These are phyloP conservation scores for Mercurialis annua DNA, from an alignment of 345 rosid species.

Conservation along the genomic window DNA sequence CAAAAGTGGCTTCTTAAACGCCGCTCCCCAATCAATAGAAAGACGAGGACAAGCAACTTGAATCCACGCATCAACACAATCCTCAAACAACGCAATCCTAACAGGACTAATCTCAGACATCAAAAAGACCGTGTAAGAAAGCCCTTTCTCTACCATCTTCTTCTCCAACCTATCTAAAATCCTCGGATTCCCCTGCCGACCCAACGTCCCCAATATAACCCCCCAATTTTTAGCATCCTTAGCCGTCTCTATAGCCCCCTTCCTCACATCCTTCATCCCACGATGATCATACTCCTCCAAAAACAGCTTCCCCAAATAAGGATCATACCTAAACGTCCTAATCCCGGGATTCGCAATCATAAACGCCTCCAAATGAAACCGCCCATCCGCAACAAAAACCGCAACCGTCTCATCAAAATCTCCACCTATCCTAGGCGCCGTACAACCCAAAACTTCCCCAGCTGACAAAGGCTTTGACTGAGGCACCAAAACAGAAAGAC, in stretches of 20 bases:
- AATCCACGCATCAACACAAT: constrained; percentile 85
- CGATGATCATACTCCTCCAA: constrained; percentile 88
- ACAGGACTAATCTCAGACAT: constrained; percentile 85
- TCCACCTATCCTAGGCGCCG: constrained; percentile 54
- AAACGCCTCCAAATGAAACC: constrained; percentile 85
- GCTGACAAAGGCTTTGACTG: constrained; percentile 86
- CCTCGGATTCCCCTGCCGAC: constrained; percentile 92
- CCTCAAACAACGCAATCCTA: constrained; percentile 76
- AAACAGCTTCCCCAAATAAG: constrained; percentile 70
- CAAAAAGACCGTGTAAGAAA: constrained; percentile 52
- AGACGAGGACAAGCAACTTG: constrained; percentile 94
- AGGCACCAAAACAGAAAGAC: constrained; percentile 69
- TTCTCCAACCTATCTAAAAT: constrained; percentile 71
- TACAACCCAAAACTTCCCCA: constrained; percentile 87
- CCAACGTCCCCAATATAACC: constrained; percentile 82
- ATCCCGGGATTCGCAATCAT: constrained; percentile 88
- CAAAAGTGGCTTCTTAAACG: constrained; percentile 69
- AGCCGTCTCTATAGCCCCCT: constrained; percentile 49
- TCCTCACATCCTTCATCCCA: constrained; percentile 84
- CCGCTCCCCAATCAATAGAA: constrained; percentile 97
- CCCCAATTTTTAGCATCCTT: constrained; percentile 62
- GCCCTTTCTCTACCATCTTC: constrained; percentile 66
- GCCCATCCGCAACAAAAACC: constrained; percentile 88
- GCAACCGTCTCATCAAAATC: constrained; percentile 23
- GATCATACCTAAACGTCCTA: constrained; percentile 73